These are phyloP conservation scores for Centrapalus pauciflorus DNA, from an alignment of 129 eudicot species.

Conservation along the genomic window DNA sequence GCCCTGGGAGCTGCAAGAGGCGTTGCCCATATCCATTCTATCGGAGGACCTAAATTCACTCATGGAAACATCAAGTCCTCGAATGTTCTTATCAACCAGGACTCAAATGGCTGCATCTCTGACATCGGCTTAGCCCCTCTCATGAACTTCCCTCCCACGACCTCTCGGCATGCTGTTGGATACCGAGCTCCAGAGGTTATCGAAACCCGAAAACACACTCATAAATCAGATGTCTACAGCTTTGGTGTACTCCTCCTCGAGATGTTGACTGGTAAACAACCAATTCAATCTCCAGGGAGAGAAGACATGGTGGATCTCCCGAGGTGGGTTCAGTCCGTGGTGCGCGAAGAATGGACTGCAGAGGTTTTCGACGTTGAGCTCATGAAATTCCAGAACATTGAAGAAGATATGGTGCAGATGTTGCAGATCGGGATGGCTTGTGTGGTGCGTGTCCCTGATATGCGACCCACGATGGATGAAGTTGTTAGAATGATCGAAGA, in stretches of 20 bases:
- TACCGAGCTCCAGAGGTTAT: constrained; percentile 87
- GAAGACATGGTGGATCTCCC: constrained; percentile 84
- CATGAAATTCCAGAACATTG: constrained; percentile 67
- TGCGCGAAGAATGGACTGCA: constrained; percentile 91
- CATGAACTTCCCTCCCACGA: constrained; percentile 60
- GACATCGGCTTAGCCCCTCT: constrained; percentile 74
- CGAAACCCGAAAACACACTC: constrained; percentile 69
- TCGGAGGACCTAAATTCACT: constrained; percentile 68
- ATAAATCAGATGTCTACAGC: constrained; percentile 87
- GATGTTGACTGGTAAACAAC: constrained; percentile 82
- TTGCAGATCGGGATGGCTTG: constrained; percentile 90
- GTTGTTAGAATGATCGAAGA: constrained; percentile 83
- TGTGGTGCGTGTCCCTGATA: constrained; percentile 62
- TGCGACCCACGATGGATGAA: constrained; percentile 71
- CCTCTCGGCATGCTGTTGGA: constrained; percentile 58
- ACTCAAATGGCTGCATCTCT: constrained; percentile 54
- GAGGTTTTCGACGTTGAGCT: constrained; percentile 84
- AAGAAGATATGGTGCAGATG: constrained; percentile 96
- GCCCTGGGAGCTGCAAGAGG: constrained; percentile 79
- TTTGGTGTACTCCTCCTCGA: constrained; percentile 80
- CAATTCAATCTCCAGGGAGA: constrained; percentile 70
- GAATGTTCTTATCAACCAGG: constrained; percentile 66
- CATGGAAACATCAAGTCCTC: constrained; percentile 85
- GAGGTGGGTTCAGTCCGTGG: constrained; percentile 92
- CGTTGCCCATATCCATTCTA: constrained; percentile 63